These are phyloP conservation scores for Monilinia vaccinii-corymbosi DNA, from an alignment of 2,329 filamentous ascomycete species.

Conservation along the genomic window DNA sequence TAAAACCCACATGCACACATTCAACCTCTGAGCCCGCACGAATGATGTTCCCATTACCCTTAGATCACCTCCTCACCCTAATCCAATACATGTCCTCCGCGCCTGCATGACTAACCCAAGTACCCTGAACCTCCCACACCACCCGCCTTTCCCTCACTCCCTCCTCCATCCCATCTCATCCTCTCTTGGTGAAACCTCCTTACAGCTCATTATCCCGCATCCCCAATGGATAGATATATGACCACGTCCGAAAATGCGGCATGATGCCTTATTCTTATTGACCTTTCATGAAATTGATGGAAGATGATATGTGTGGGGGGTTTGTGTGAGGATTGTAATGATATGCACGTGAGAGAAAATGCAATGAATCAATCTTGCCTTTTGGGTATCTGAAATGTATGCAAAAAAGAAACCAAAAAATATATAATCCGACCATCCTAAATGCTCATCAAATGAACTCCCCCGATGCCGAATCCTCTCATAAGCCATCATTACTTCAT, in stretches of 20 bases:
- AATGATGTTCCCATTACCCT: not conserved
- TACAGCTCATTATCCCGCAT: slow-evolving; percentile 33
- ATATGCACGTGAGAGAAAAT: slow-evolving; percentile 27
- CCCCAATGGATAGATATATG: slow-evolving; percentile 36
- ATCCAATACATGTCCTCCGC: slow-evolving; percentile 31
- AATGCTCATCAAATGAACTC: not conserved
- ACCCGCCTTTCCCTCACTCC: slow-evolving; percentile 27
- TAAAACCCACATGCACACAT: not conserved
- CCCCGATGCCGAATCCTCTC: not conserved
- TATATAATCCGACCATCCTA: not conserved
- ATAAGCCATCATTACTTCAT: not conserved
- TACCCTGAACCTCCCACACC: slow-evolving; percentile 27
- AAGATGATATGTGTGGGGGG: slow-evolving; percentile 36
- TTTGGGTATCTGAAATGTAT: not conserved
- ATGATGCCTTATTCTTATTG: slow-evolving; percentile 34
- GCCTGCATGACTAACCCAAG: slow-evolving; percentile 31
- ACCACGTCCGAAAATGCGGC: slow-evolving; percentile 32
- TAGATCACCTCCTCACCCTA: not conserved
- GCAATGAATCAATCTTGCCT: not conserved
- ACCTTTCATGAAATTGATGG: slow-evolving; percentile 33
- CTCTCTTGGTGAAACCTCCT: slow-evolving; percentile 31
- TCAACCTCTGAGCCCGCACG: not conserved
- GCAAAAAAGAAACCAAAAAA: not conserved
- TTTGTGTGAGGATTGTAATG: slow-evolving; percentile 36
- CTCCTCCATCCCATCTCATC: slow-evolving; percentile 29